A percentile compares a stretch with the other conserved stretches of the same genome.
These are phyloP conservation scores for Candida gorgasii DNA, from an alignment of 805 yeast species.

Conservation along the genomic window DNA sequence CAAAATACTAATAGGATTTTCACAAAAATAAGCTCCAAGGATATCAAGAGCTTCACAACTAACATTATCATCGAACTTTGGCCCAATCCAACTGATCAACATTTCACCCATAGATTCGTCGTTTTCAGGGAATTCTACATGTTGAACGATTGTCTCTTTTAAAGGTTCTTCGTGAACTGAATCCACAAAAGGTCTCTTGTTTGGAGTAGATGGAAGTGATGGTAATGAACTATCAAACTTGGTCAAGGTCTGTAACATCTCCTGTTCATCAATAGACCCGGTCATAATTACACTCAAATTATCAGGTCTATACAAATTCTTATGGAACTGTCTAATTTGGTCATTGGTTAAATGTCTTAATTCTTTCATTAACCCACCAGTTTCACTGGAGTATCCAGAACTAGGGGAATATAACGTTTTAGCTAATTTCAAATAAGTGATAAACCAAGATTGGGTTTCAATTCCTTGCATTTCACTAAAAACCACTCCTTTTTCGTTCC, in stretches of 20 bases:
- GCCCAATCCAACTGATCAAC: slow-evolving; percentile 79
- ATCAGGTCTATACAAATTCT: slow-evolving; percentile 71
- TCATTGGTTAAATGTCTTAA: slow-evolving; percentile 72
- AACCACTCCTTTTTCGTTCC: slow-evolving; percentile 93
- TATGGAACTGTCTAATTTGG: slow-evolving; percentile 76
- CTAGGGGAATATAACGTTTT: slow-evolving; percentile 52
- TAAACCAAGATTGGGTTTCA: slow-evolving; percentile 74
- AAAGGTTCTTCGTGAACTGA: slow-evolving; percentile 49
- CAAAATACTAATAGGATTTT: slow-evolving; percentile 74
- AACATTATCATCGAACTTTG: slow-evolving; percentile 52
- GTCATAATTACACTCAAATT: slow-evolving; percentile 79
- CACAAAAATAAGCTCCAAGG: slow-evolving; percentile 72
- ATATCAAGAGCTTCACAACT: slow-evolving; percentile 69
- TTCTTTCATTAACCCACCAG: slow-evolving; percentile 86
- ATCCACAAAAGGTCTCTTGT: slow-evolving; percentile 79
- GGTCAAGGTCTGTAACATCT: slow-evolving; percentile 59
- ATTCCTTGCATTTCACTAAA: slow-evolving; percentile 96
- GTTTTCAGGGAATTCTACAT: slow-evolving; percentile 80
- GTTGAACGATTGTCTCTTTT: slow-evolving; percentile 40
- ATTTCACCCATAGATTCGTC: slow-evolving; percentile 85
- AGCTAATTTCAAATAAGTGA: slow-evolving; percentile 60
- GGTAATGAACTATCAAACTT: slow-evolving; percentile 63
- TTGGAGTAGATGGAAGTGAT: slow-evolving; percentile 31
- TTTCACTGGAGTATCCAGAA: slow-evolving; percentile 89
- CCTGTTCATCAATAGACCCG: slow-evolving; percentile 82